phyloP scores from a whole-genome alignment of 2,329 filamentous ascomycete species.

The Fusarium gaditjirri region DNA sequence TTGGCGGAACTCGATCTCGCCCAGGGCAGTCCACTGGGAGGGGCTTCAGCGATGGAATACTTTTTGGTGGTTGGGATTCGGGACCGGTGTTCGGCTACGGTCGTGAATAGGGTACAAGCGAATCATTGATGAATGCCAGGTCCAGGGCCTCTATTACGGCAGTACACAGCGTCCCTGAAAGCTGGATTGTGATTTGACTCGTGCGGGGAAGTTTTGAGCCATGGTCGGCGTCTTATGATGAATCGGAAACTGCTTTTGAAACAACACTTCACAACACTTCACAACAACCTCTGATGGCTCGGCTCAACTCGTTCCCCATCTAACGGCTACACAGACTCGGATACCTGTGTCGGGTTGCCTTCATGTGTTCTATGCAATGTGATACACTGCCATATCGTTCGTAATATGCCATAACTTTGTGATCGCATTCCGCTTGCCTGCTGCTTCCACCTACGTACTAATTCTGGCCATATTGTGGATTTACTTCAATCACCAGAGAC shows the following conservation, averaged over 20 bases:
- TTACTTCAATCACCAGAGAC: neutral
- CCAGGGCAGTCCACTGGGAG: constrained; percentile 39
- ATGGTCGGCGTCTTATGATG: constrained; percentile 46
- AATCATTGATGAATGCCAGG: constrained; percentile 47
- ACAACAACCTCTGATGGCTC: constrained; percentile 26
- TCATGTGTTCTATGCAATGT: constrained; percentile 13
- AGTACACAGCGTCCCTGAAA: constrained; percentile 41
- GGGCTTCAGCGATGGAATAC: constrained; percentile 42
- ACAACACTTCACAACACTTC: constrained; percentile 35
- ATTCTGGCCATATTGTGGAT: neutral
- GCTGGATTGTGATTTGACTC: constrained; percentile 47
- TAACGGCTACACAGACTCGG: constrained; percentile 6
- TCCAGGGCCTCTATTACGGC: constrained; percentile 45
- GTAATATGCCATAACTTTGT: neutral
- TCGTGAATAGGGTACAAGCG: constrained; percentile 45
- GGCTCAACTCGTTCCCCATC: constrained; percentile 8
- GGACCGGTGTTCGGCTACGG: constrained; percentile 34
- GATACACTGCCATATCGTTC: constrained; percentile 1
- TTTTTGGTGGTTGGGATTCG: constrained; percentile 40
- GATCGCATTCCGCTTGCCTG: neutral
- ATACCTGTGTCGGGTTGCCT: constrained; percentile 10
- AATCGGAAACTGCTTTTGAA: constrained; percentile 46
- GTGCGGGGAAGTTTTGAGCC: constrained; percentile 45
- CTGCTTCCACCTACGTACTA: neutral
- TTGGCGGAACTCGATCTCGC: constrained; percentile 42